Evolutionary conservation across 495 filamentous ascomycete species (phyloP).

Genomic region (Penicillium waksmanii): DNA sequence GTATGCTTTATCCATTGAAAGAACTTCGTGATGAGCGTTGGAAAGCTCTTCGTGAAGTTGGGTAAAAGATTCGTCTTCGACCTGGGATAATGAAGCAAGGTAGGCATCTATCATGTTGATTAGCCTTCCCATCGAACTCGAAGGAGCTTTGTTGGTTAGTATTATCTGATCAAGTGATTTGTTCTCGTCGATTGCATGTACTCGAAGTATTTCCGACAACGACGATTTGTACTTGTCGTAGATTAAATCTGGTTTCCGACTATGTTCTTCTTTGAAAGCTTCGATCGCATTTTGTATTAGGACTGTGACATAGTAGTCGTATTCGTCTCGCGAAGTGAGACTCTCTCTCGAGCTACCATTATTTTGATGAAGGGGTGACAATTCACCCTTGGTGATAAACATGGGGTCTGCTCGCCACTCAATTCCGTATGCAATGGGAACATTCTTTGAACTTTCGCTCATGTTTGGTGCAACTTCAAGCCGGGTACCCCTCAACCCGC

Average conservation of each 20-base stretch:
- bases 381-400: constrained; percentile 8
- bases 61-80: constrained; percentile 26
- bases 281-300: constrained; percentile 11
- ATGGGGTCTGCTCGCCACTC: constrained; percentile 29
- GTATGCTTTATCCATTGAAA: constrained; percentile 11
- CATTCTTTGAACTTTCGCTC: neutral
- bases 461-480: constrained; percentile 9
- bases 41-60: constrained; percentile 5
- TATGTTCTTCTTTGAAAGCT: constrained; percentile 1
- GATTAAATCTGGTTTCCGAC: constrained; percentile 1
- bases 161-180: neutral
- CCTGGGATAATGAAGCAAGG: constrained; percentile 13
- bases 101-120: constrained; percentile 10
- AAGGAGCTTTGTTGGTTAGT: neutral
- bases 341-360: neutral
- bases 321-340: neutral
- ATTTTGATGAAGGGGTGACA: neutral
- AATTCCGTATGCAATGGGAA: constrained; percentile 21
- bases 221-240: constrained; percentile 10
- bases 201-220: neutral
- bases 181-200: neutral
- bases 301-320: neutral
- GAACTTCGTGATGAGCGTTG: constrained; percentile 13
- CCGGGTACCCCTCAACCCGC: constrained; percentile 22
- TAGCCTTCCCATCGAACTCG: neutral